Base-by-base conservation (phyloP, 805 yeast species). In the Yamadazyma takamatsuzukensis region DNA sequence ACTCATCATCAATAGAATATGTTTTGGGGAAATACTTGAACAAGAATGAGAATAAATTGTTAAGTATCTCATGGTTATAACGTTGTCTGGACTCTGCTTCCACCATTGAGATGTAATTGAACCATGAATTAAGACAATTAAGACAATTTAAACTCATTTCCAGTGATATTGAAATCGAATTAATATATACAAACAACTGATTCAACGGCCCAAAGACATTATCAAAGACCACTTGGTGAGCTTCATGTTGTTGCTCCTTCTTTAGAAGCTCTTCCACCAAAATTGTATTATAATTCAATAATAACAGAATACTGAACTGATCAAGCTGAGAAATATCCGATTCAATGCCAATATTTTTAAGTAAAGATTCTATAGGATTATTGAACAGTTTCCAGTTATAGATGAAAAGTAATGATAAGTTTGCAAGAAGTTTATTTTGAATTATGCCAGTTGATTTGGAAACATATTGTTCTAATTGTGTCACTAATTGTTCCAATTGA, bases 391-490 rank as follows among this genome's bases (percentile, higher is more conserved):
- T 36, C 25, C 56, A 58, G 36, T 64, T 55, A 29, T 59, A 54
- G 21, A 68, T 54, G 51, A 63, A 81, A 3, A 76, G 48, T 21
- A 74, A 48, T 3, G 79, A 64, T 18, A 80, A 45, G 30, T 77
- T 72, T 5, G 83, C 70, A 32, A 82, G 53, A 32, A 83, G 51
- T 46, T 83, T 83, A 37, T 66, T 70, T 15, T 76, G 54, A n/a
- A 81, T 73, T 44, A 79, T 39, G 22, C 30, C 27, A 5, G 12
- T 18, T 10, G 18, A 5, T 21, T 15, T 15, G 18, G 18, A 10
- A 10, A 23, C 15, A 43, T 31, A 21, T 8, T 27, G 9, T 2
- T 15, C 19, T 6, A 42, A 14, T 11, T 34, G 35, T 2, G 23
- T 13, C 10, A 25, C 11, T 4, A 42, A 18, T 6, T 5, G 13